Evolutionary conservation across 1,284 basidiomycete species (phyloP).

Genomic region (Ceratobasidium theobromae): DNA sequence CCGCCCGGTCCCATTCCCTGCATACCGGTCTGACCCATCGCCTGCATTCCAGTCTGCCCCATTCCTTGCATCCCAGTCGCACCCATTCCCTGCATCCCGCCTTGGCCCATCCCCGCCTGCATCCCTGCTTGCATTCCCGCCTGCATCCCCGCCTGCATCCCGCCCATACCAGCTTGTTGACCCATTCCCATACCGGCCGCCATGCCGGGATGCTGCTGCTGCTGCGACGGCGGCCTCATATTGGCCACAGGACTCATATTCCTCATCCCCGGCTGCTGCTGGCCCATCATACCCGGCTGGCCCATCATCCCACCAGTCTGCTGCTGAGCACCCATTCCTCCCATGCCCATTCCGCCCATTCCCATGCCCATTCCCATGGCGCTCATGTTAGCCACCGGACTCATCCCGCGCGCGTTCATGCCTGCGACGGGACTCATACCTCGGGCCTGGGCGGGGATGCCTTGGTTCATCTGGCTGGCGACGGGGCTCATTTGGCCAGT

Average conservation of each 20-base stretch:
- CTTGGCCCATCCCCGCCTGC: not conserved
- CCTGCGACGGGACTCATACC: slow-evolving; percentile 19
- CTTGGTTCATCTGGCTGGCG: not conserved
- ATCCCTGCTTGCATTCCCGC: not conserved
- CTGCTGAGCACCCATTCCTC: not conserved
- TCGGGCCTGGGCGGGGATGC: not conserved
- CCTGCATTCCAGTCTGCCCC: not conserved
- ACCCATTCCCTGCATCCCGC: too few relatives aligned
- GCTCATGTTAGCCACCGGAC: slow-evolving; percentile 18
- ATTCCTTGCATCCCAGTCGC: not conserved
- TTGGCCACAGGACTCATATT: slow-evolving; percentile 28
- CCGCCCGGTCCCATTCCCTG: too few relatives aligned
- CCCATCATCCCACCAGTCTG: not conserved
- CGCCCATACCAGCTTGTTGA: not conserved
- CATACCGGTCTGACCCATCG: not conserved
- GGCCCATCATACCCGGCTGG: not conserved
- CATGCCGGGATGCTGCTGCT: slow-evolving; percentile 1
- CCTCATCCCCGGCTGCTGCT: not conserved
- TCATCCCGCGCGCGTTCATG: slow-evolving; percentile 22
- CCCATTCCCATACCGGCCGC: not conserved
- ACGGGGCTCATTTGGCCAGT: not conserved
- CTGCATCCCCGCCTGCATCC: too few relatives aligned
- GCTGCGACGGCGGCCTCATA: slow-evolving; percentile 19
- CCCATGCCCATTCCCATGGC: not conserved
- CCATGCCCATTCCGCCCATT: slow-evolving; percentile 1